Conservation (phyloP, 2,329 filamentous ascomycete genomes). For the Fusarium algeriense region DNA sequence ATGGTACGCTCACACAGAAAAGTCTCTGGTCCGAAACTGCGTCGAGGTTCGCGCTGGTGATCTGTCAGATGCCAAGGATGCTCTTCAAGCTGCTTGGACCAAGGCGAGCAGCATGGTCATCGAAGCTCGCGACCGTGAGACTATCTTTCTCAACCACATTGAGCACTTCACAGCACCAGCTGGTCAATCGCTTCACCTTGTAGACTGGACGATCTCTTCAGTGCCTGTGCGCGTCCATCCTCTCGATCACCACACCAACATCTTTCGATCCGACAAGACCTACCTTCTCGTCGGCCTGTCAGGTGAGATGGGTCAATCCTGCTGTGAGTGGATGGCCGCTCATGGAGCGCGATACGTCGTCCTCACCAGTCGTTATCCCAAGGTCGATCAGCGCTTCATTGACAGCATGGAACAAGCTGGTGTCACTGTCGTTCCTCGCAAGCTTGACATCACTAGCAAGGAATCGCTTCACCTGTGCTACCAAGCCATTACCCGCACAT, state of each 20-base stretch:
- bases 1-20: not conserved
- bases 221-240: constrained; percentile 4
- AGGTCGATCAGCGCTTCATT: constrained; percentile 45
- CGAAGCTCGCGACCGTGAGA: not conserved
- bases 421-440: not conserved
- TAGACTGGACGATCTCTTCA: not conserved
- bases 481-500: constrained; percentile 27
- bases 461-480: not conserved
- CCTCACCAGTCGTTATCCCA: constrained; percentile 53
- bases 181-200: not conserved
- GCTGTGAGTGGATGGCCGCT: constrained; percentile 56
- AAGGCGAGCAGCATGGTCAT: not conserved
- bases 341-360: constrained; percentile 54
- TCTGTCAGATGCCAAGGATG: not conserved
- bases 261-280: constrained; percentile 41
- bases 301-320: constrained; percentile 52
- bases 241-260: not conserved
- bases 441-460: constrained; percentile 8
- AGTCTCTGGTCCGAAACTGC: not conserved
- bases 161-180: not conserved
- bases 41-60: not conserved
- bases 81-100: not conserved
- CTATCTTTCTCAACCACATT: not conserved
- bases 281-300: constrained; percentile 53
- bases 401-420: constrained; percentile 31